phyloP scores from a whole-genome alignment of 2,329 filamentous ascomycete species.

The Ascomycota sp. region DNA sequence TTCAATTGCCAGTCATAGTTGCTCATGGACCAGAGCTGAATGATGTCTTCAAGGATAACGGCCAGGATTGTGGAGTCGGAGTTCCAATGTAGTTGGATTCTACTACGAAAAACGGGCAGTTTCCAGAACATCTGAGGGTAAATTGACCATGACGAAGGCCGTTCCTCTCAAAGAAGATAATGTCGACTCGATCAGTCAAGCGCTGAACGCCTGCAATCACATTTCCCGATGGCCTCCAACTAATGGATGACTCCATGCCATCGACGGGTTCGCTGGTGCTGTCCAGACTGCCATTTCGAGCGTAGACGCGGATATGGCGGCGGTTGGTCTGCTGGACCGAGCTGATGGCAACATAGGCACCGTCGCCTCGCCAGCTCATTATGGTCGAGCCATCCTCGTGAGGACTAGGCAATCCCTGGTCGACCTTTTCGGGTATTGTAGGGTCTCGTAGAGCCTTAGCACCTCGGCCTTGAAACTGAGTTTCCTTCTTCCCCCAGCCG shows the following conservation, averaged over 20 bases:
- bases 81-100: constrained; percentile 66
- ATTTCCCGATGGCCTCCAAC: constrained; percentile 83
- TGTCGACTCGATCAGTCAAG: constrained; percentile 45
- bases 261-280: constrained; percentile 92
- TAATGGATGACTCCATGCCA: constrained; percentile 66
- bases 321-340: constrained; percentile 48
- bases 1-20: constrained; percentile 99
- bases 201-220: constrained; percentile 74
- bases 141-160: constrained; percentile 95
- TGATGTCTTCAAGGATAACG: constrained; percentile 48
- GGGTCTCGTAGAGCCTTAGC: constrained; percentile 77
- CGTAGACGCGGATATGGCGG: constrained; percentile 75
- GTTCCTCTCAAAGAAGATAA: constrained; percentile 93
- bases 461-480: constrained; percentile 85
- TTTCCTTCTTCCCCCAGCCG: constrained; percentile 96
- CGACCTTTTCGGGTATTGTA: constrained; percentile 81
- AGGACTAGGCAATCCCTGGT: constrained; percentile 56
- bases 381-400: constrained; percentile 51
- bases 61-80: constrained; percentile 79
- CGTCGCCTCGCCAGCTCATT: constrained; percentile 89
- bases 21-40: constrained; percentile 93
- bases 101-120: constrained; percentile 30
- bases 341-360: constrained; percentile 75
- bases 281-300: constrained; percentile 73
- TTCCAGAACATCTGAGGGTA: constrained; percentile 46